Conservation (phyloP, 1,284 basidiomycete genomes). For the Xerocomus amazonicus region DNA sequence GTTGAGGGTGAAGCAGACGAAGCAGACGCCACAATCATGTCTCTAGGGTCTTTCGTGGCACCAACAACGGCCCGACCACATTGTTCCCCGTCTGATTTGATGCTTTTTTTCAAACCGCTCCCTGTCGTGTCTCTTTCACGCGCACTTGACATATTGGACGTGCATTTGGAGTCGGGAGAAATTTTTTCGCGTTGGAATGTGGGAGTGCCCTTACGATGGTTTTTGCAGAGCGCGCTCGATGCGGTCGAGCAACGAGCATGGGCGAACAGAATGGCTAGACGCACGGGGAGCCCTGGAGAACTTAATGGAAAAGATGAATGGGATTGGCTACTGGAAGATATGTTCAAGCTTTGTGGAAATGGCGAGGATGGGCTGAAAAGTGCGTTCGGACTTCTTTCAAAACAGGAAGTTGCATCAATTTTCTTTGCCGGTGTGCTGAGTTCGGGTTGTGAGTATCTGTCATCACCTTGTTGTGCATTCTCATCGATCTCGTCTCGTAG, state of each 20-base stretch:
- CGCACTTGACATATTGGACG: slow-evolving; percentile 84
- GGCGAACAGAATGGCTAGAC: slow-evolving; percentile 82
- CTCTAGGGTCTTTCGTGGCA: slow-evolving; percentile 74
- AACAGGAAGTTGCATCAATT: slow-evolving; percentile 70
- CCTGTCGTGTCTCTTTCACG: slow-evolving; percentile 70
- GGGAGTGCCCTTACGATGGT: slow-evolving; percentile 77
- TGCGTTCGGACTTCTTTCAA: slow-evolving; percentile 75
- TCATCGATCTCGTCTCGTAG: slow-evolving; percentile 40
- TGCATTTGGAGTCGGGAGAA: slow-evolving; percentile 91
- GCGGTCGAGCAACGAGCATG: slow-evolving; percentile 72
- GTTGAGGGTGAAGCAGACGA: slow-evolving; percentile 66
- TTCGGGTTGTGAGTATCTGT: slow-evolving; percentile 76
- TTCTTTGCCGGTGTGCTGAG: slow-evolving; percentile 83
- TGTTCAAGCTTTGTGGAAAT: slow-evolving; percentile 74
- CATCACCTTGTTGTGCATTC: slow-evolving; percentile 6
- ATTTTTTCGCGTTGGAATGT: slow-evolving; percentile 85
- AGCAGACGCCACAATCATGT: slow-evolving; percentile 74
- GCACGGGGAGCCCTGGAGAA: slow-evolving; percentile 57
- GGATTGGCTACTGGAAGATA: slow-evolving; percentile 84
- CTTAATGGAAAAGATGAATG: slow-evolving; percentile 70
- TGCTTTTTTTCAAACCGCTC: slow-evolving; percentile 80
- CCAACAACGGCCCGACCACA: slow-evolving; percentile 63
- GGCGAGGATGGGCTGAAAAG: slow-evolving; percentile 61
- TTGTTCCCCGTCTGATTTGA: slow-evolving; percentile 66
- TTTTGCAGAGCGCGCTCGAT: slow-evolving; percentile 73